These are phyloP conservation scores for Planoprotostelium fungivorum DNA, from an alignment of 78 protist genomes.

Conservation along the genomic window DNA sequence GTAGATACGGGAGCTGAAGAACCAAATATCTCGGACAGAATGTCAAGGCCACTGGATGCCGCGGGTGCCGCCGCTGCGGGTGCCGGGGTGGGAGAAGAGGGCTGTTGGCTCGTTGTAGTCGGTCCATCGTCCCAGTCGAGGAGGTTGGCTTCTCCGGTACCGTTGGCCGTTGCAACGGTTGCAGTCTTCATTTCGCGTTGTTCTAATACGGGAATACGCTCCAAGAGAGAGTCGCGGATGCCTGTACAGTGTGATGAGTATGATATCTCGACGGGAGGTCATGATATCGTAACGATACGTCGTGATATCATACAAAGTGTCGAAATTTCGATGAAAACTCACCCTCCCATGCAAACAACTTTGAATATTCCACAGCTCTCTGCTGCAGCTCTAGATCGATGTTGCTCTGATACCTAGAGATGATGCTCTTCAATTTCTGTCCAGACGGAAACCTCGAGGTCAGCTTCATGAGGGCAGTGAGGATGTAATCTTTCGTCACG, in stretches of 20 bases:
- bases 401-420: slow-evolving; percentile 6
- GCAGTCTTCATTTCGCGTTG: neutral
- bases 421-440: neutral
- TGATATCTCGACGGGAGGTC: no score
- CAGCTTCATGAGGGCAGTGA: slow-evolving; percentile 79
- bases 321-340: neutral
- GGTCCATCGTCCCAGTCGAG: neutral
- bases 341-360: slow-evolving; percentile 39
- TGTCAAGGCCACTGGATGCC: neutral
- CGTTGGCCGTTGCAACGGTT: neutral
- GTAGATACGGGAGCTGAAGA: slow-evolving; percentile 1
- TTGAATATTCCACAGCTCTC: slow-evolving; percentile 83
- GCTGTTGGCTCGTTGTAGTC: neutral
- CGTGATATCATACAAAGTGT: neutral
- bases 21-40: neutral
- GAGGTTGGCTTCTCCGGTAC: neutral
- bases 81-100: neutral
- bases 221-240: neutral
- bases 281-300: no score
- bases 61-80: neutral
- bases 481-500: slow-evolving; percentile 57
- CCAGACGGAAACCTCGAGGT: slow-evolving; percentile 48
- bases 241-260: neutral
- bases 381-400: slow-evolving; percentile 87
- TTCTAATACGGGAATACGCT: neutral